These are phyloP conservation scores for Sclerotinia sclerotiorum DNA, from an alignment of 2,329 filamentous ascomycete genomes.

Conservation along the genomic window DNA sequence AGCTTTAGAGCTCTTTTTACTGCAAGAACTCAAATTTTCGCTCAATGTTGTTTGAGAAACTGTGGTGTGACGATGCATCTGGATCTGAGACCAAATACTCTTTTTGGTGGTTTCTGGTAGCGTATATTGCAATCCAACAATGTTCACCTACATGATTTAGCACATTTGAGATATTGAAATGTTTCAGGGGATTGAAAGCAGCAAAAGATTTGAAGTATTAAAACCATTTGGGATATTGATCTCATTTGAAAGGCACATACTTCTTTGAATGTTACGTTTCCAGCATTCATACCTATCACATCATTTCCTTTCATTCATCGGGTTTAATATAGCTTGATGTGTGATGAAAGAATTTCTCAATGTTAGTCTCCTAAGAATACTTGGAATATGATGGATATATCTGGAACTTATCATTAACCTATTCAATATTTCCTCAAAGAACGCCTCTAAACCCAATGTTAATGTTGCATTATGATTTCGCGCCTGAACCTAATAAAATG, in stretches of 20 bases:
- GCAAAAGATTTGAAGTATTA: no score
- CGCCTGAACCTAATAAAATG: no score
- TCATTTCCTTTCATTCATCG: neutral
- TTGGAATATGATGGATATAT: neutral
- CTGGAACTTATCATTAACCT: neutral
- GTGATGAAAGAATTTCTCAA: neutral
- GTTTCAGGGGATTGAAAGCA: no score
- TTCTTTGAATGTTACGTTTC: neutral
- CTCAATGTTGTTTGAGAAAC: no score
- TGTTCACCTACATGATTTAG: neutral
- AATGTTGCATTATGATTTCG: neutral
- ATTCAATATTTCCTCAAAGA: no score
- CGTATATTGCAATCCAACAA: neutral
- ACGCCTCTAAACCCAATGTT: neutral
- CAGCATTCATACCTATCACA: neutral
- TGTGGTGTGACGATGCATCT: no score
- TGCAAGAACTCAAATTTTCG: no score
- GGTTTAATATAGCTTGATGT: neutral
- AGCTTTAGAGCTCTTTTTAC: neutral
- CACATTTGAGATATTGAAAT: neutral
- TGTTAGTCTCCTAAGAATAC: neutral
- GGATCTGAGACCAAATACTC: neutral
- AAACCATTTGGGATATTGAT: neutral
- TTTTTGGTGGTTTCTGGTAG: no score
- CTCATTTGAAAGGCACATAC: neutral